Evolutionary conservation across 164 flowering plant species (phyloP).

Genomic region (Pachysandra terminalis): DNA sequence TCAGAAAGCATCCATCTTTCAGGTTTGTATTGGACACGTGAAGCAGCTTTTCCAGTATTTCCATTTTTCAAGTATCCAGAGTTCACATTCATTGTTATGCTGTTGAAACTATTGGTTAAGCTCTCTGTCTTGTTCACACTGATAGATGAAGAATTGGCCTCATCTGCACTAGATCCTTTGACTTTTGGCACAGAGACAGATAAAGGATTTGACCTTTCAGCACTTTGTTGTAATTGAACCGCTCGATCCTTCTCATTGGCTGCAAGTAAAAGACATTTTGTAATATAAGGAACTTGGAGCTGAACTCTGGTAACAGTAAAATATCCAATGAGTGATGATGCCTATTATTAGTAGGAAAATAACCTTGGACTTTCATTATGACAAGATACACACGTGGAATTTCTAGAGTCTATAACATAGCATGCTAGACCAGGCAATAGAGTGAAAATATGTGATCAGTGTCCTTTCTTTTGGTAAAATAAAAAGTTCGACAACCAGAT

Average conservation of each 20-base stretch:
- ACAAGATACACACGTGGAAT: no score
- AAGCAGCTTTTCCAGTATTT: slow-evolving; percentile 23
- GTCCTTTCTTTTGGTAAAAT: no score
- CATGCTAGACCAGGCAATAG: no score
- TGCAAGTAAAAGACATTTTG: no score
- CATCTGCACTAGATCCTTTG: slow-evolving; percentile 22
- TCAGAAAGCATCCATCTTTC: slow-evolving; percentile 80
- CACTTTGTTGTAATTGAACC: slow-evolving; percentile 17
- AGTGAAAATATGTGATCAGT: no score
- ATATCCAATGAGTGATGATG: no score
- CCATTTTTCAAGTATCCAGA: slow-evolving; percentile 28
- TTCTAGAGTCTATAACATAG: no score
- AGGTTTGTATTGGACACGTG: slow-evolving; percentile 47
- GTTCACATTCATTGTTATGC: slow-evolving; percentile 32
- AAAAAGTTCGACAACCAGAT: no score
- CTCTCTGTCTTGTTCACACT: slow-evolving; percentile 21
- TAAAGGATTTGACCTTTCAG: slow-evolving; percentile 20
- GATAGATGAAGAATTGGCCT: slow-evolving; percentile 23
- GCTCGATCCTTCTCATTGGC: slow-evolving; percentile 16
- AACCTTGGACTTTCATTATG: no score
- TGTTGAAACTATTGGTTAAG: slow-evolving; percentile 27
- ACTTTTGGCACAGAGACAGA: slow-evolving; percentile 24
- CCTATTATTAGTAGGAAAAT: no score
- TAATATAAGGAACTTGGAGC: no score
- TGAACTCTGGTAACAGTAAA: no score